These are phyloP conservation scores for Chalciporus pseudorubinellus DNA, from an alignment of 768 basidiomycete genomes.

Conservation along the genomic window DNA sequence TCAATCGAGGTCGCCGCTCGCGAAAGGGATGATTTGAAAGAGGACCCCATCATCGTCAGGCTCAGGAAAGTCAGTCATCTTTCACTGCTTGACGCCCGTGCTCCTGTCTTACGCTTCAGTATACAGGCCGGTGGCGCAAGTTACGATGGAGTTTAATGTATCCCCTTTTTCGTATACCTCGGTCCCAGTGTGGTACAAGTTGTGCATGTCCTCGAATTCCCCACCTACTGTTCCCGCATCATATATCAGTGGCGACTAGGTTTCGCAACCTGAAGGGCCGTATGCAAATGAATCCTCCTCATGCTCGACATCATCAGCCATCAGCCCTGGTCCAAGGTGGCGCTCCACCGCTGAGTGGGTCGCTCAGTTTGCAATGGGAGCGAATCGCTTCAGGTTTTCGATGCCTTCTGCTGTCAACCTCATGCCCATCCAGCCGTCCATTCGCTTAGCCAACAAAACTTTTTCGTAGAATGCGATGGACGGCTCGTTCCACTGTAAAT, in stretches of 20 bases:
- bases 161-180: constrained; percentile 14
- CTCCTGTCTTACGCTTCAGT: constrained; percentile 18
- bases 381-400: constrained; percentile 52
- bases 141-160: constrained; percentile 73
- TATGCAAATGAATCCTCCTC: background rate
- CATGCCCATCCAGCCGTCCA: constrained; percentile 90
- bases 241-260: constrained; percentile 23
- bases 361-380: constrained; percentile 23
- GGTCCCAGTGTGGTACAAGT: constrained; percentile 10
- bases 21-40: constrained; percentile 79
- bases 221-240: constrained; percentile 11
- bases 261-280: constrained; percentile 8
- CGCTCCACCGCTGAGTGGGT: background rate
- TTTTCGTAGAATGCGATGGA: constrained; percentile 93
- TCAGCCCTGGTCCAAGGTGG: constrained; percentile 1
- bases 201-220: constrained; percentile 10
- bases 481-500: constrained; percentile 82
- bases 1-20: constrained; percentile 88
- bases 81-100: background rate
- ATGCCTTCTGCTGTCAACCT: constrained; percentile 71
- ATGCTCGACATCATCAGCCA: background rate
- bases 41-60: constrained; percentile 79
- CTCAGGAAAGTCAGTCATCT: constrained; percentile 70
- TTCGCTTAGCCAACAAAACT: constrained; percentile 68
- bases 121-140: constrained; percentile 81